These are phyloP conservation scores for Gastrodia elata DNA, from an alignment of 106 monocot genomes.

Conservation along the genomic window DNA sequence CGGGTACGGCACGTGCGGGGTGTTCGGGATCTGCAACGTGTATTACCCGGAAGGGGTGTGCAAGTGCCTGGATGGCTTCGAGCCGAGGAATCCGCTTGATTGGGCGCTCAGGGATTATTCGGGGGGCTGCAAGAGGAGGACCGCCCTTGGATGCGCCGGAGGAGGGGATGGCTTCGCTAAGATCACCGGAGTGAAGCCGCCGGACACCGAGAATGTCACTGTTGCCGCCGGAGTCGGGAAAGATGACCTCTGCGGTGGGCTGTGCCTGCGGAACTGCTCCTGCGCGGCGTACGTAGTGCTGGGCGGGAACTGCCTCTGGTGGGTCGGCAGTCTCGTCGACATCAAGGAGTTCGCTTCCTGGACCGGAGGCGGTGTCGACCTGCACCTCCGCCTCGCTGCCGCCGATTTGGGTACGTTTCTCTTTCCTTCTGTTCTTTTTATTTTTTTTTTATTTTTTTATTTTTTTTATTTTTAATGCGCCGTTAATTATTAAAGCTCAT, in stretches of 20 bases:
- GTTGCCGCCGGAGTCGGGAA: neutral
- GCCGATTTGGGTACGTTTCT: conserved; percentile 9
- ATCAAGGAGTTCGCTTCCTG: neutral
- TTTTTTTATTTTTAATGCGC: too few species aligned
- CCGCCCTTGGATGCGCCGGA: neutral
- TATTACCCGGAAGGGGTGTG: conserved; percentile 9
- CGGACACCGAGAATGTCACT: conserved; percentile 9
- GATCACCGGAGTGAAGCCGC: conserved; percentile 10
- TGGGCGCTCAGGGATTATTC: neutral
- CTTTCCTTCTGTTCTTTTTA: neutral
- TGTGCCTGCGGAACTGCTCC: conserved; percentile 9
- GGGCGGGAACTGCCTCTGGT: neutral
- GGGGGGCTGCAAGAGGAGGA: conserved; percentile 6
- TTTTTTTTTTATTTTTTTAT: too few species aligned
- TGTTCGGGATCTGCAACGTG: conserved; percentile 6
- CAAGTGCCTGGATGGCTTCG: conserved; percentile 30
- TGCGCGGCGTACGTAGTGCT: conserved; percentile 6
- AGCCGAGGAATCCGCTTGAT: conserved; percentile 9
- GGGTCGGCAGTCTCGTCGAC: neutral
- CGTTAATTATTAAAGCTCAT: too few species aligned
- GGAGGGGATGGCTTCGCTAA: neutral
- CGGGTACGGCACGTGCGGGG: conserved; percentile 8
- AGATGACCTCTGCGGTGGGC: neutral
- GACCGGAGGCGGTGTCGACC: neutral
- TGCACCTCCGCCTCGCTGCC: conserved; percentile 3